Evolutionary conservation across 306 rosid species (phyloP).

Genomic region (Inga leiocalycina): DNA sequence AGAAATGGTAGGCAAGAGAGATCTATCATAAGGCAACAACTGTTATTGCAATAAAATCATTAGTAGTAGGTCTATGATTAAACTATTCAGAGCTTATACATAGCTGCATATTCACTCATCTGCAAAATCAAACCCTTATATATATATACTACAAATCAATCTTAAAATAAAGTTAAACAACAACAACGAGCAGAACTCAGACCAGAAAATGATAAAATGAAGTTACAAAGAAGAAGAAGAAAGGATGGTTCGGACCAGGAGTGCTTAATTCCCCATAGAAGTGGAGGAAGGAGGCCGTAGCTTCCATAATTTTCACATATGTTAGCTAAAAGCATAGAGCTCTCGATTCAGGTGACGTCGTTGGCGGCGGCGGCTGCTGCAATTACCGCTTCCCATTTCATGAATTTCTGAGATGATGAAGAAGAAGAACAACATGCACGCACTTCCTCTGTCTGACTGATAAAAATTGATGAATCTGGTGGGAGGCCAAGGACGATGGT

Average conservation of each 20-base stretch:
- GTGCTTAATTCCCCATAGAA: constrained; percentile 71
- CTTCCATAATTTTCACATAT: constrained; percentile 25
- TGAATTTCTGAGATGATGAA: constrained; percentile 5
- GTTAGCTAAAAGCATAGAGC: constrained; percentile 26
- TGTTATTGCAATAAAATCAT: constrained; percentile 30
- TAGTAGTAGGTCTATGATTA: background rate
- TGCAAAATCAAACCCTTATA: constrained; percentile 17
- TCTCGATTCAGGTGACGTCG: constrained; percentile 6
- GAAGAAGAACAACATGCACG: background rate
- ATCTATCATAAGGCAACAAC: constrained; percentile 9
- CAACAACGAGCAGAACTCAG: constrained; percentile 24
- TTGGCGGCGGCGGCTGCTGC: background rate
- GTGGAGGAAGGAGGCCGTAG: constrained; percentile 26
- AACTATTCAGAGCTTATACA: constrained; percentile 26
- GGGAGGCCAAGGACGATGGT: constrained; percentile 22
- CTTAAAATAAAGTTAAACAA: background rate
- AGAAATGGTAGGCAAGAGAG: background rate
- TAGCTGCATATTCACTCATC: constrained; percentile 32
- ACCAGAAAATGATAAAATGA: background rate
- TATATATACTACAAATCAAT: constrained; percentile 12
- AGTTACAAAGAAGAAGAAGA: constrained; percentile 5
- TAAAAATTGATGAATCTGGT: constrained; percentile 11
- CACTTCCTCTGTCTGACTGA: background rate
- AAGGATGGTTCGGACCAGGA: constrained; percentile 69
- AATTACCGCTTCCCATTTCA: constrained; percentile 17